Evolutionary conservation across 2,329 filamentous ascomycete genomes (phyloP).

Genomic region (Ploettnerulaceae sp.): DNA sequence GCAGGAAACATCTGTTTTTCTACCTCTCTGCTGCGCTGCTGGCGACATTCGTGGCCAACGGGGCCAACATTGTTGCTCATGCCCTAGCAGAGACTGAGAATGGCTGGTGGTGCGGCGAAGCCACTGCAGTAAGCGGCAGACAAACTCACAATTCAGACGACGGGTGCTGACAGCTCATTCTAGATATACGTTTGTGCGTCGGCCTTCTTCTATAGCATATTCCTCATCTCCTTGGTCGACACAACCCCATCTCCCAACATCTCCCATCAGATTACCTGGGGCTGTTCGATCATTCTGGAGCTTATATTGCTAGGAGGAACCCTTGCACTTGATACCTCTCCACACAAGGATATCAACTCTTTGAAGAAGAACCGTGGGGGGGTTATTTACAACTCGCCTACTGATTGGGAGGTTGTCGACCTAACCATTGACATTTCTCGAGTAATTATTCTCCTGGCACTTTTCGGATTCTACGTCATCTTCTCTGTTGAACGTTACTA

Average conservation of each 20-base stretch:
- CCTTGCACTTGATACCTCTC: constrained; percentile 60
- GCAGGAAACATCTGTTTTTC: constrained; percentile 67
- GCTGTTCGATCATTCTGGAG: constrained; percentile 67
- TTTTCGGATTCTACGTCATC: constrained; percentile 52
- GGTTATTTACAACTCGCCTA: constrained; percentile 36
- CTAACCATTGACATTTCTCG: constrained; percentile 63
- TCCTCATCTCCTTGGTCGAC: constrained; percentile 83
- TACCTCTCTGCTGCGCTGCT: constrained; percentile 68
- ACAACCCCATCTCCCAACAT: constrained; percentile 74
- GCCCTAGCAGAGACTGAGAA: constrained; percentile 61
- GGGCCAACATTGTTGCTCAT: constrained; percentile 67
- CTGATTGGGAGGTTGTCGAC: constrained; percentile 59
- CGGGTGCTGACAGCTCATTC: too few species aligned
- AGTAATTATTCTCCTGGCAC: constrained; percentile 55
- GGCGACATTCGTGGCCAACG: constrained; percentile 71
- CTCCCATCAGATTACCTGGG: constrained; percentile 78
- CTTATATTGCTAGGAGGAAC: constrained; percentile 65
- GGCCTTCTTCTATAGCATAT: constrained; percentile 80
- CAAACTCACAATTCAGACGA: constrained; percentile 16
- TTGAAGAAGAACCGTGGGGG: constrained; percentile 37
- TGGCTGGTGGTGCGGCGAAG: constrained; percentile 79
- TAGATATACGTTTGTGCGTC: constrained; percentile 85
- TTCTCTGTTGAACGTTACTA: constrained; percentile 39
- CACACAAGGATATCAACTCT: constrained; percentile 54
- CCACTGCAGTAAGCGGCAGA: constrained; percentile 59